These are phyloP conservation scores for Luzula sylvatica DNA, from an alignment of 176 grass and related monocot species.

Conservation along the genomic window DNA sequence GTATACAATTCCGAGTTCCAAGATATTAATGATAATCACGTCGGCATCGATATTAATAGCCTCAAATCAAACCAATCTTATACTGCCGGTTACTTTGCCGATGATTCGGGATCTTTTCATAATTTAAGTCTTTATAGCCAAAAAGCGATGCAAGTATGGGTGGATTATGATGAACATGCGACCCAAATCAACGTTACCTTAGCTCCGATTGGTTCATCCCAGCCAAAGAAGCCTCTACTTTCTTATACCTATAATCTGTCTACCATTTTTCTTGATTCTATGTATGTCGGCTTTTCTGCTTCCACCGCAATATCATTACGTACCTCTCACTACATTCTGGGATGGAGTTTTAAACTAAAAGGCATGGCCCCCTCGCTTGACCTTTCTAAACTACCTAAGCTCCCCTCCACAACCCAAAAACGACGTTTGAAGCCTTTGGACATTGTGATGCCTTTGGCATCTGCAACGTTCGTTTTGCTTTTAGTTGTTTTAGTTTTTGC, in stretches of 20 bases:
- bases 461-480: conserved; percentile 26
- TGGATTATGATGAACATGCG: conserved; percentile 41
- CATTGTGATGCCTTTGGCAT: conserved; percentile 24
- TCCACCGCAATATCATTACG: conserved; percentile 32
- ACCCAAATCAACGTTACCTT: conserved; percentile 37
- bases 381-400: conserved; percentile 28
- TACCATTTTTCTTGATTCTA: conserved; percentile 1
- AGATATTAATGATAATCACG: conserved; percentile 45
- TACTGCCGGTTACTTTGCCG: conserved; percentile 26
- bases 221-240: conserved; percentile 39
- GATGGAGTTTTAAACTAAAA: conserved; percentile 64
- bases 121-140: conserved; percentile 34
- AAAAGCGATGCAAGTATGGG: conserved; percentile 59
- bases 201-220: conserved; percentile 29
- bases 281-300: conserved; percentile 47
- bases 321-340: conserved; percentile 50
- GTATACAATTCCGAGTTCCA: conserved; percentile 23
- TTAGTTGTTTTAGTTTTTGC: neutral
- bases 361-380: conserved; percentile 32
- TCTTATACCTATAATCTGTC: conserved; percentile 38
- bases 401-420: conserved; percentile 26
- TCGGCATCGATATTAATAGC: conserved; percentile 41
- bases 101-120: conserved; percentile 24
- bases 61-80: conserved; percentile 21
- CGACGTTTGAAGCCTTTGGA: conserved; percentile 23